Evolutionary conservation across 257 asterid species (phyloP).

Genomic region (Nicotiana undulata): DNA sequence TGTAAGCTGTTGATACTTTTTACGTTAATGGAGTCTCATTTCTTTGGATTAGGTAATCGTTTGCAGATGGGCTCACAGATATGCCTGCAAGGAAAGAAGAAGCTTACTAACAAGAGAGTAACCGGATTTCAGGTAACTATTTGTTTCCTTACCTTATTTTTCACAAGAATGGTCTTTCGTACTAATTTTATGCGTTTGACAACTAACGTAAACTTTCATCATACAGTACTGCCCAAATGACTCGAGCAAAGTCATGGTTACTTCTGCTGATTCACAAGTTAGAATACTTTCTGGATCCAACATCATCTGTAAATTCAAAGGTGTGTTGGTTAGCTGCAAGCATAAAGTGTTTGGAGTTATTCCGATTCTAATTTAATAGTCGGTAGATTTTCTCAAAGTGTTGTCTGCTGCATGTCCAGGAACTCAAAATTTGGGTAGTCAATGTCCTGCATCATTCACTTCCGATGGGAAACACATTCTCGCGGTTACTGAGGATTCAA

Average conservation of each 20-base stretch:
- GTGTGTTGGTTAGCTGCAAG: conserved; percentile 15
- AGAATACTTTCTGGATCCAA: conserved; percentile 55
- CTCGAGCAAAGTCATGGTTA: conserved; percentile 66
- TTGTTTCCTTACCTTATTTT: not conserved
- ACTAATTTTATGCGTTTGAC: not conserved
- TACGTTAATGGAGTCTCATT: not conserved
- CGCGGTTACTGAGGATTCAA: conserved; percentile 65
- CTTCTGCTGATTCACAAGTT: conserved; percentile 79
- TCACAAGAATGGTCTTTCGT: not conserved
- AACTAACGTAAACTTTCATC: not conserved
- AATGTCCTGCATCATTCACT: conserved; percentile 66
- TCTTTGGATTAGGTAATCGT: conserved; percentile 23
- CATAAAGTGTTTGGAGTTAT: not conserved
- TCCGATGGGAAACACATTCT: conserved; percentile 81
- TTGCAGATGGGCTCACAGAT: conserved; percentile 57
- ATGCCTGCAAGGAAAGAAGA: conserved; percentile 63
- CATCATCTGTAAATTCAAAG: conserved; percentile 67
- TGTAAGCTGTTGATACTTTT: not conserved
- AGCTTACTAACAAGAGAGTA: conserved; percentile 57
- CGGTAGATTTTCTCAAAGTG: not conserved
- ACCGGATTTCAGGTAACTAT: conserved; percentile 75
- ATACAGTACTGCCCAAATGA: conserved; percentile 74
- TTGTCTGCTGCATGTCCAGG: conserved; percentile 30
- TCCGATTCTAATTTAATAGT: not conserved
- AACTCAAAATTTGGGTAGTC: conserved; percentile 43